Conservation (phyloP, 768 basidiomycete genomes). For the Rhodotorula diobovata region DNA sequence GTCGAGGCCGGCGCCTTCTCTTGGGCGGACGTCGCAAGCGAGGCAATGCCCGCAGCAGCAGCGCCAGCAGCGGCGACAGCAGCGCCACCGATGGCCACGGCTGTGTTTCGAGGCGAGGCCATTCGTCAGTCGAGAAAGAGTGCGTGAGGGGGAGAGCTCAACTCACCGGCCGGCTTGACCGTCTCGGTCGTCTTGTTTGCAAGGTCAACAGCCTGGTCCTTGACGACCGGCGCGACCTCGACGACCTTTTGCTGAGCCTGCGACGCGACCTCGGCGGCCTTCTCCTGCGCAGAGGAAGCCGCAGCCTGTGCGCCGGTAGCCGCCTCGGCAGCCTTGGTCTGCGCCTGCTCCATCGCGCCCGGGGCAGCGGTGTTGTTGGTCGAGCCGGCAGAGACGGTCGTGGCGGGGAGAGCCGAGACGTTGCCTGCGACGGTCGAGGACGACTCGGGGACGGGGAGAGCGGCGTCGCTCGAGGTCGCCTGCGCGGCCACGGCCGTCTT, state of each 20-base stretch:
- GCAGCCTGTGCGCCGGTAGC: not conserved
- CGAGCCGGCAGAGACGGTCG: not conserved
- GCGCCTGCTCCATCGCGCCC: not conserved
- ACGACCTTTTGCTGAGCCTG: conserved; percentile 1
- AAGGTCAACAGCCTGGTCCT: not conserved
- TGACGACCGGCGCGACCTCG: not conserved
- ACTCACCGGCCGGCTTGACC: conserved; percentile 11
- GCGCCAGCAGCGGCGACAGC: conserved; percentile 9
- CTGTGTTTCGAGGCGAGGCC: not conserved
- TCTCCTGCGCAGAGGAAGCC: not conserved
- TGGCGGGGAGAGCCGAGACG: conserved; percentile 11
- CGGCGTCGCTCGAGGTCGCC: not conserved
- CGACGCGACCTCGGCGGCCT: conserved; percentile 11
- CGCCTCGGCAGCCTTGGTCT: not conserved
- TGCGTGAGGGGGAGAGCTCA: not conserved
- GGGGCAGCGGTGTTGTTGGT: not conserved
- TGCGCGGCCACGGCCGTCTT: not conserved
- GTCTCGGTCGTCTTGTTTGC: conserved; percentile 3
- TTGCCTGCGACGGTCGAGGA: conserved; percentile 14
- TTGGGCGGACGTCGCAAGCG: not conserved
- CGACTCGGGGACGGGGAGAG: conserved; percentile 30
- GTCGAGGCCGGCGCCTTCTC: not conserved
- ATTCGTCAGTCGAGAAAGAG: too few relatives aligned
- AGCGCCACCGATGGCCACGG: conserved; percentile 12
- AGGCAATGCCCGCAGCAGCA: conserved; percentile 17